A percentile compares a stretch with the other conserved stretches of the same genome.
These are phyloP conservation scores for Starmerella floricola DNA, from an alignment of 805 yeast species.

Conservation along the genomic window DNA sequence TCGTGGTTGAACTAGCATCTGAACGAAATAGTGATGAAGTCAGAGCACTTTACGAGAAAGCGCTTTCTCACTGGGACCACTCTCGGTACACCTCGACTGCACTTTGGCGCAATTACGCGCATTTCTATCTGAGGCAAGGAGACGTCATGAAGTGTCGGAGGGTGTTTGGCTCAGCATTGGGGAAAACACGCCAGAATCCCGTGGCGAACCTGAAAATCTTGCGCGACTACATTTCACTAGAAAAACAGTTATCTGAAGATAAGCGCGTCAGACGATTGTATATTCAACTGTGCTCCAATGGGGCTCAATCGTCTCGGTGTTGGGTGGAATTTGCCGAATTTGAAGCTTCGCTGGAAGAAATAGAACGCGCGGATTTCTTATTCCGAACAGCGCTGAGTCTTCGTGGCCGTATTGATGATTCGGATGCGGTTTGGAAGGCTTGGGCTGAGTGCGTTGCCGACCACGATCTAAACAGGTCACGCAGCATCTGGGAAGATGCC, in stretches of 20 bases:
- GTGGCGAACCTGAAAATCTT: slow-evolving; percentile 36
- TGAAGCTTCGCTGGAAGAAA: slow-evolving; percentile 57
- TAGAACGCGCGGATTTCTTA: slow-evolving; percentile 53
- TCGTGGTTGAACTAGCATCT: slow-evolving; percentile 48
- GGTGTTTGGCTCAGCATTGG: slow-evolving; percentile 60
- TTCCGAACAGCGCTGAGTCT: slow-evolving; percentile 39
- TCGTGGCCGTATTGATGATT: slow-evolving; percentile 17
- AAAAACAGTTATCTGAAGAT: slow-evolving; percentile 58
- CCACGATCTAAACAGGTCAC: slow-evolving; percentile 44
- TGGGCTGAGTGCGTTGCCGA: slow-evolving; percentile 52
- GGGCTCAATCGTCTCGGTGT: slow-evolving; percentile 32
- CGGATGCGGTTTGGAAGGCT: slow-evolving; percentile 29
- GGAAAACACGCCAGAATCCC: slow-evolving; percentile 37
- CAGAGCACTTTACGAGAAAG: slow-evolving; percentile 39
- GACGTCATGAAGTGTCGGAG: slow-evolving; percentile 46
- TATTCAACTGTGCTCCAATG: slow-evolving; percentile 48
- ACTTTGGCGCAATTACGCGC: slow-evolving; percentile 58
- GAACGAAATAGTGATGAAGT: slow-evolving; percentile 27
- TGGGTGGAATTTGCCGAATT: slow-evolving; percentile 59
- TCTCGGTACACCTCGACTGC: slow-evolving; percentile 52
- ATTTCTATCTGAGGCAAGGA: slow-evolving; percentile 59
- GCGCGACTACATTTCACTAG: slow-evolving; percentile 54
- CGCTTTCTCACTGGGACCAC: slow-evolving; percentile 46
- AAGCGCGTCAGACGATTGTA: slow-evolving; percentile 66
- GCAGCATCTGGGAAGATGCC: slow-evolving; percentile 37